These are phyloP conservation scores for Erythrophleum fordii DNA, from an alignment of 306 rosid species.

Conservation along the genomic window DNA sequence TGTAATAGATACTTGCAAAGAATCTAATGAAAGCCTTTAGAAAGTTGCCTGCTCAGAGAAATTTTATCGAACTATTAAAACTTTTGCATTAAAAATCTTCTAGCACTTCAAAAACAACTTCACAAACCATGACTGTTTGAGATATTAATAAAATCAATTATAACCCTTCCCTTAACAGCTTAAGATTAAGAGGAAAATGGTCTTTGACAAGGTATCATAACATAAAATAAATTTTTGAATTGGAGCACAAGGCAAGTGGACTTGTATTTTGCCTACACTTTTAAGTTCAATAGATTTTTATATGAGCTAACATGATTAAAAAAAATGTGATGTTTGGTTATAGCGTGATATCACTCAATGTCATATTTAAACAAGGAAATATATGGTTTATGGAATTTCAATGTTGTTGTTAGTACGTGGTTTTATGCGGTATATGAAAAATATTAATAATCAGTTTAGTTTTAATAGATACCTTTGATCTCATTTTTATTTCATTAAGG, in stretches of 20 bases:
- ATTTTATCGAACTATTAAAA: neutral
- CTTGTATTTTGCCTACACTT: neutral
- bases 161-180: no score
- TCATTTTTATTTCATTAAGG: conserved; percentile 1
- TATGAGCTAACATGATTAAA: no score
- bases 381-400: neutral
- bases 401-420: neutral
- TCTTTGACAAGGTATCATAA: no score
- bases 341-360: neutral
- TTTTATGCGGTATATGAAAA: neutral
- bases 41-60: conserved; percentile 64
- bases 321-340: no score
- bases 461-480: conserved; percentile 8
- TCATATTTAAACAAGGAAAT: conserved; percentile 9
- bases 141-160: no score
- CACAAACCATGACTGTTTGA: no score
- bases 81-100: no score
- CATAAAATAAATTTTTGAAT: no score
- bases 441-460: neutral
- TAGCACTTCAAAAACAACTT: no score
- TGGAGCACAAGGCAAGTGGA: no score
- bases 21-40: conserved; percentile 52
- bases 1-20: conserved; percentile 73
- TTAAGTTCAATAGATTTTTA: neutral
- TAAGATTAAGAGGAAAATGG: no score